A percentile compares a stretch with the other conserved stretches of the same genome.
Evolutionary conservation across 805 yeast genomes (phyloP).

Genomic region (Ogataea nakhonphanomensis): DNA sequence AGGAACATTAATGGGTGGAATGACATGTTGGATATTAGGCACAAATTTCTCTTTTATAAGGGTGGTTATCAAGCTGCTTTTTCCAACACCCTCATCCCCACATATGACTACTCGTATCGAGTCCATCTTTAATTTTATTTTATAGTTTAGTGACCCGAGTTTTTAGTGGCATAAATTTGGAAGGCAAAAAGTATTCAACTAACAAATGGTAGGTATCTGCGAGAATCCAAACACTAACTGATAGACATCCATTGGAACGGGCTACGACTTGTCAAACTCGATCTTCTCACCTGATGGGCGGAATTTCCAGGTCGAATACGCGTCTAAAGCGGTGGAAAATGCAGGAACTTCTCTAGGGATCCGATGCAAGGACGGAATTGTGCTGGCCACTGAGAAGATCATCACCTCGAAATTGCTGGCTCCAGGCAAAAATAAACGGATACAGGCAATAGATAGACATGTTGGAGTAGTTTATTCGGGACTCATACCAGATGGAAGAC

Average conservation of each 20-base stretch:
- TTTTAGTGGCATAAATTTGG: slow-evolving; percentile 10
- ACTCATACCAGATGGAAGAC: slow-evolving; percentile 93
- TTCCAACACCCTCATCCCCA: slow-evolving; percentile 93
- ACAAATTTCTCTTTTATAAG: slow-evolving; percentile 79
- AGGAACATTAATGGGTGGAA: slow-evolving; percentile 85
- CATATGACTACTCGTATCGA: slow-evolving; percentile 81
- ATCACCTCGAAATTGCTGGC: slow-evolving; percentile 82
- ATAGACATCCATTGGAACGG: slow-evolving; percentile 92
- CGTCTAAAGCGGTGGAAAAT: slow-evolving; percentile 94
- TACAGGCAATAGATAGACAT: slow-evolving; percentile 90
- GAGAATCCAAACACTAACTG: background rate
- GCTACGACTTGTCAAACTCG: slow-evolving; percentile 96
- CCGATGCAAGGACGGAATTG: slow-evolving; percentile 88
- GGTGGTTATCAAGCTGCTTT: slow-evolving; percentile 73
- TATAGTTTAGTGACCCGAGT: slow-evolving; percentile 9
- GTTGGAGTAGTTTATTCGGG: slow-evolving; percentile 96
- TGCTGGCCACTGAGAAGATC: slow-evolving; percentile 96
- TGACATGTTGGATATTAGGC: slow-evolving; percentile 68
- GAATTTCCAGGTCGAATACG: slow-evolving; percentile 97
- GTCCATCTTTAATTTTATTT: slow-evolving; percentile 30
- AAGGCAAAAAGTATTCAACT: slow-evolving; percentile 14
- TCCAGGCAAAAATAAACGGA: slow-evolving; percentile 83
- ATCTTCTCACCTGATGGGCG: slow-evolving; percentile 93
- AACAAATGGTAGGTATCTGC: slow-evolving; percentile 9
- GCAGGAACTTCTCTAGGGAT: slow-evolving; percentile 95